A percentile compares a stretch with the other conserved stretches of the same genome.
Evolutionary conservation across 2,329 filamentous ascomycete genomes (phyloP).

Genomic region (Furcasterigmium sp.): DNA sequence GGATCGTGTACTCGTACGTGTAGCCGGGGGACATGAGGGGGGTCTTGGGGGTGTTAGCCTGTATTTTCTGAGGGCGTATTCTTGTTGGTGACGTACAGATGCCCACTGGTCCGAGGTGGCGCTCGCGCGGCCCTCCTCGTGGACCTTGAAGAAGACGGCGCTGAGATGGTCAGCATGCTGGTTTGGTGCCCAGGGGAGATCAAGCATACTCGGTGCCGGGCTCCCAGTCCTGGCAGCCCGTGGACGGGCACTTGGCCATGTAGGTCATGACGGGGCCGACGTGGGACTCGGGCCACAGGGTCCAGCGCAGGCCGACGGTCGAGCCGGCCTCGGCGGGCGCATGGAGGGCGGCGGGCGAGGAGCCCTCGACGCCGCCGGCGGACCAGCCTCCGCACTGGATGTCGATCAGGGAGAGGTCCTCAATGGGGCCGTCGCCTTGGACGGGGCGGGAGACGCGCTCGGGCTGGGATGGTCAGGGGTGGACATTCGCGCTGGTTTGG

Average conservation of each 20-base stretch:
- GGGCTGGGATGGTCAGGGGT: constrained; percentile 2
- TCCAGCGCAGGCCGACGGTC: constrained; percentile 50
- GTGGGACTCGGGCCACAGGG: constrained; percentile 43
- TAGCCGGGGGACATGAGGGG: constrained; percentile 37
- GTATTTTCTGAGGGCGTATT: too few species aligned
- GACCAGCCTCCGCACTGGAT: constrained; percentile 51
- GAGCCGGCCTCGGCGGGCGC: constrained; percentile 48
- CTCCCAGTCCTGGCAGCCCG: constrained; percentile 42
- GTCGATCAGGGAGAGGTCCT: constrained; percentile 46
- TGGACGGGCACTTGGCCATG: constrained; percentile 52
- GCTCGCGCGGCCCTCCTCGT: constrained; percentile 40
- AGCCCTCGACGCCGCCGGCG: constrained; percentile 40
- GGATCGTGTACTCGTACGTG: constrained; percentile 47
- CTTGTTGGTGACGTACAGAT: constrained; percentile 18
- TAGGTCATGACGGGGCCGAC: constrained; percentile 53
- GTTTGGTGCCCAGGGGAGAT: background rate
- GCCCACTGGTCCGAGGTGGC: constrained; percentile 45
- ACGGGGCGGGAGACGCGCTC: constrained; percentile 46
- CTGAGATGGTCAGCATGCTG: constrained; percentile 14
- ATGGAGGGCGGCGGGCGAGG: constrained; percentile 46
- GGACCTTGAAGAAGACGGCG: constrained; percentile 53
- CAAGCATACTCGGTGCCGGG: constrained; percentile 29
- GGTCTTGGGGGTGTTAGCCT: constrained; percentile 17
- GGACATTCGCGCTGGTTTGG: background rate
- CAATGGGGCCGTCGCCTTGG: constrained; percentile 52